Evolutionary conservation across 371 early-diverging fungal genomes (phyloP), one percentile per base, ranked within the genome.

Genomic region (Mortierella sp.): DNA sequence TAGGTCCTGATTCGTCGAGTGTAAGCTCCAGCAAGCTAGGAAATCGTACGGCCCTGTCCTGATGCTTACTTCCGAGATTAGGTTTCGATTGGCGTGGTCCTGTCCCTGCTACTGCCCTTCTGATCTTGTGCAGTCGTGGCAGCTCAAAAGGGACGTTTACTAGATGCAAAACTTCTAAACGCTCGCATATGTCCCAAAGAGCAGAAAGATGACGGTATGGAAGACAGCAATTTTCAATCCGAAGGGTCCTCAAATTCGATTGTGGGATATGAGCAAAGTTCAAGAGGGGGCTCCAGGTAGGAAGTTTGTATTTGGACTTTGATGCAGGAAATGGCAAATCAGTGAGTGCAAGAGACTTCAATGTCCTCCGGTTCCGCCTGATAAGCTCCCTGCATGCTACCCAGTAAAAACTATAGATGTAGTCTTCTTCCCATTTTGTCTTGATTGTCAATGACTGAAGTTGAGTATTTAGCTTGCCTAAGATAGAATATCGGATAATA

Each of bases 161-260:
- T 19, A 70, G n/a, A 26, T 56, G 40, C 35, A 70, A n/a, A 0
- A 42, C 47, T 49, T 70, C 70, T 2, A 70, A n/a, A 13, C 70
- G n/a, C 12, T 57, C 64, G 23, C 70, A 63, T 43, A 70, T 43
- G 15, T 42, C 45, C 70, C 70, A 70, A 23, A 70, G 57, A 7
- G 70, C 35, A 19, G 13, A 19, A 26, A 70, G 28, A 56, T 70
- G 64, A 29, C 55, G 62, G 13, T 53, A 55, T 4, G 56, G 64
- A 29, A 70, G 31, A 2, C 45, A 23, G 37, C 56, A 35, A 5
- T n/a, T 2, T 17, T 47, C 35, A 23, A 70, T 31, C 7, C 31
- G 40, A 17, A 70, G 42, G 9, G 13, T 26, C 60, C 40, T 34
- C 19, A 59, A n/a, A 12, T 4, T 23, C 9, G 60, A 34, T 23